A percentile compares a stretch with the other conserved stretches of the same genome.
Evolutionary conservation across 768 basidiomycete species (phyloP).

Genomic region (Mycena latifolia): DNA sequence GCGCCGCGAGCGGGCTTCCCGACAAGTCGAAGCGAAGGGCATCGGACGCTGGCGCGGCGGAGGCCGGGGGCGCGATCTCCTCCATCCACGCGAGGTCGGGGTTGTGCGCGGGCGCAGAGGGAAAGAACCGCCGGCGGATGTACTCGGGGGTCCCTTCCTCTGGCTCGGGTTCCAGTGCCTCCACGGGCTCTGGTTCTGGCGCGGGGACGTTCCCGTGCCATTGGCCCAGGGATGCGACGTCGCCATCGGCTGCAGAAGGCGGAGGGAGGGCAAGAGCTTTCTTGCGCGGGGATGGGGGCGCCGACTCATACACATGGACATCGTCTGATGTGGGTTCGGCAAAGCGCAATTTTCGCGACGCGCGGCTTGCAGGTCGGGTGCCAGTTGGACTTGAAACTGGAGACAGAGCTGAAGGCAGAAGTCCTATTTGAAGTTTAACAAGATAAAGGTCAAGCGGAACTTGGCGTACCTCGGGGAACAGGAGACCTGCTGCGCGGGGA

Average conservation of each 20-base stretch:
- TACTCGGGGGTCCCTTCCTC: constrained; percentile 86
- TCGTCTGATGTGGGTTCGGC: constrained; percentile 81
- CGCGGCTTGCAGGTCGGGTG: constrained; percentile 68
- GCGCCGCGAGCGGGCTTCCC: constrained; percentile 73
- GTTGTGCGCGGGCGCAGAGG: constrained; percentile 73
- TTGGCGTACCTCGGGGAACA: neutral
- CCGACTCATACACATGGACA: constrained; percentile 87
- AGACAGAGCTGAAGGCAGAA: constrained; percentile 58
- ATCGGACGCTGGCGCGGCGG: constrained; percentile 44
- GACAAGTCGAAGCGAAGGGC: constrained; percentile 84
- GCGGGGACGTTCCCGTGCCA: neutral
- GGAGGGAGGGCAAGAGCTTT: constrained; percentile 71
- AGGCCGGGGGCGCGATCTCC: constrained; percentile 38
- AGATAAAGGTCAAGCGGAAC: neutral
- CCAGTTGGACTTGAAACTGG: constrained; percentile 50
- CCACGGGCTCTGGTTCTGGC: neutral
- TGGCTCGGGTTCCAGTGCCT: constrained; percentile 43
- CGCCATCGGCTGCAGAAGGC: constrained; percentile 52
- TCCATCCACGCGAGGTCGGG: constrained; percentile 88
- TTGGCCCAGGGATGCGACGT: constrained; percentile 55
- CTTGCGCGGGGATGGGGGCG: constrained; percentile 79
- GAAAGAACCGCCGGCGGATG: constrained; percentile 88
- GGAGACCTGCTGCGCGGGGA: constrained; percentile 13
- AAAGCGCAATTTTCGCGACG: constrained; percentile 75
- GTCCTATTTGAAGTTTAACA: constrained; percentile 42